phyloP scores from a whole-genome alignment of 1,139 yeast species.

The Candida sojae region DNA sequence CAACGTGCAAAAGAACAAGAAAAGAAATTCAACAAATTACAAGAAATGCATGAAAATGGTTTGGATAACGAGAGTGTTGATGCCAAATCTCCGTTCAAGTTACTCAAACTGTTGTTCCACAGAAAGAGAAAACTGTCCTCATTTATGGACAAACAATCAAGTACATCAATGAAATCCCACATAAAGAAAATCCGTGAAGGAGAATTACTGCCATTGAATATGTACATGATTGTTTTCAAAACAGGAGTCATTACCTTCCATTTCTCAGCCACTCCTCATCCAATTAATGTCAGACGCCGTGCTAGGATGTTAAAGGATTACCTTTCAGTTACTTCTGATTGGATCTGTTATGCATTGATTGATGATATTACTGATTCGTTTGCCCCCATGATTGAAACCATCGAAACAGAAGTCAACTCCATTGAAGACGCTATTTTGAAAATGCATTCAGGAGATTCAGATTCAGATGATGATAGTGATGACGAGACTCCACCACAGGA shows the following conservation, averaged over 20 bases:
- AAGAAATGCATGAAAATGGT: constrained; percentile 34
- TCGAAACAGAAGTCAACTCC: constrained; percentile 87
- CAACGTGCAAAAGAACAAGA: constrained; percentile 48
- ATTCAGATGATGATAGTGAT: constrained; percentile 42
- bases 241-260: constrained; percentile 93
- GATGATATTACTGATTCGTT: constrained; percentile 97
- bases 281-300: constrained; percentile 91
- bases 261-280: constrained; percentile 93
- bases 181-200: constrained; percentile 55
- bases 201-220: constrained; percentile 85
- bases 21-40: constrained; percentile 39
- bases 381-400: constrained; percentile 93
- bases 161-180: constrained; percentile 26
- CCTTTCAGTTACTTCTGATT: constrained; percentile 86
- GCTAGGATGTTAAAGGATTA: constrained; percentile 87
- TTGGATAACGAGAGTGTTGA: constrained; percentile 19
- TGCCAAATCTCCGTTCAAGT: constrained; percentile 16
- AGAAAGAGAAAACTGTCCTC: constrained; percentile 12
- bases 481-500: constrained; percentile 25
- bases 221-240: constrained; percentile 88
- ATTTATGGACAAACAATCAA: constrained; percentile 16
- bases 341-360: constrained; percentile 95
- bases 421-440: constrained; percentile 88
- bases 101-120: constrained; percentile 5
- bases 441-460: constrained; percentile 73